These are phyloP conservation scores for Pezizomycotina sp. DNA, from an alignment of 2,329 filamentous ascomycete genomes.

Conservation along the genomic window DNA sequence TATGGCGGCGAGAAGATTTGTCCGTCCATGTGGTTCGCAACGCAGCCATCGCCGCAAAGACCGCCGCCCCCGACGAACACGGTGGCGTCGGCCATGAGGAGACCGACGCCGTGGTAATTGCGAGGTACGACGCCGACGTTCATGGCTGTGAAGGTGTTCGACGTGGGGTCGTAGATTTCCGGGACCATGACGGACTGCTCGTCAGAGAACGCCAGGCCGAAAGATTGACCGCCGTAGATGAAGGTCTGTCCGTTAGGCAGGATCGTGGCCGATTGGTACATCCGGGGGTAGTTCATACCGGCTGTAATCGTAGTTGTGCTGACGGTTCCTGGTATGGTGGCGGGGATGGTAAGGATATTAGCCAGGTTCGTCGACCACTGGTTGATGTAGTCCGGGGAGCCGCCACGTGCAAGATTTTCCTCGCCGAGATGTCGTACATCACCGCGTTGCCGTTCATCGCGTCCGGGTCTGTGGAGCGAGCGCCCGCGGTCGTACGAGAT, in stretches of 20 bases:
- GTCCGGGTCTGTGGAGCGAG: slow-evolving; percentile 32
- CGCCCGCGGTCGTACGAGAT: slow-evolving; percentile 31
- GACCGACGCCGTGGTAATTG: slow-evolving; percentile 36
- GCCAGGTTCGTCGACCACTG: slow-evolving; percentile 33
- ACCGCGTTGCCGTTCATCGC: slow-evolving; percentile 41
- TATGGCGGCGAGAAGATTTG: slow-evolving; percentile 43
- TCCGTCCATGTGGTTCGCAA: slow-evolving; percentile 38
- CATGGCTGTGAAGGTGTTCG: slow-evolving; percentile 30
- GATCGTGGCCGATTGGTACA: slow-evolving; percentile 35
- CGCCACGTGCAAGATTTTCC: slow-evolving; percentile 40
- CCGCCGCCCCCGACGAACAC: slow-evolving; percentile 39
- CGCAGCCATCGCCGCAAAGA: slow-evolving; percentile 35
- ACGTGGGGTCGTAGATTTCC: slow-evolving; percentile 34
- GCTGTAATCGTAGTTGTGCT: slow-evolving; percentile 27
- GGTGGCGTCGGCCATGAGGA: slow-evolving; percentile 37
- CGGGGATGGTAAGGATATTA: slow-evolving; percentile 36
- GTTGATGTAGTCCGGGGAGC: slow-evolving; percentile 34
- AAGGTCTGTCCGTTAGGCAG: slow-evolving; percentile 37
- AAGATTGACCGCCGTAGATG: slow-evolving; percentile 35
- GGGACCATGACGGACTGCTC: slow-evolving; percentile 30
- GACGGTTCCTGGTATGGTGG: slow-evolving; percentile 22
- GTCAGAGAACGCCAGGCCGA: slow-evolving; percentile 34
- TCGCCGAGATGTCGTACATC: slow-evolving; percentile 41
- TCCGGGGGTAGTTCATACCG: slow-evolving; percentile 30
- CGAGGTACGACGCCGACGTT: slow-evolving; percentile 31